A percentile compares a stretch with the other conserved stretches of the same genome.
Conservation (phyloP, 1,284 basidiomycete species). For the Coniferiporia sulphurascens region DNA sequence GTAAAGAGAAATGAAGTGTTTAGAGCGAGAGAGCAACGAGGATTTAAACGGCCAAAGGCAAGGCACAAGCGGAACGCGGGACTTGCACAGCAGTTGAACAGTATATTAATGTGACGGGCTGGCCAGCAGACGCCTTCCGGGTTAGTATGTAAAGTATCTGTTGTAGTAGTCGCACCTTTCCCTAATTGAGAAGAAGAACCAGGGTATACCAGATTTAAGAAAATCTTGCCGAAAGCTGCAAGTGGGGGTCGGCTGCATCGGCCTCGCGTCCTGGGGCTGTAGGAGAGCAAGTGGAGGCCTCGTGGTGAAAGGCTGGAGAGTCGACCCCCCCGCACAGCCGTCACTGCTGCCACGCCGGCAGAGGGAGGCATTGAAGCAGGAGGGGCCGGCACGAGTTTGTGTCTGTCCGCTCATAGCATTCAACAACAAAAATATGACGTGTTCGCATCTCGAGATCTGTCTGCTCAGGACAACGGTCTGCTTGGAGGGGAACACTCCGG, state of each 20-base stretch:
- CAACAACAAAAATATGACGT: background rate
- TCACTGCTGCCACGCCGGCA: slow-evolving; percentile 7
- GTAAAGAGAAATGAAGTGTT: background rate
- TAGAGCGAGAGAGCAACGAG: slow-evolving; percentile 1
- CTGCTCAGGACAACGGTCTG: background rate
- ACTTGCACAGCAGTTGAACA: slow-evolving; percentile 1
- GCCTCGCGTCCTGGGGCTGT: slow-evolving; percentile 14
- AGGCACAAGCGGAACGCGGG: slow-evolving; percentile 12
- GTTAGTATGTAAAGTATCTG: slow-evolving; percentile 5
- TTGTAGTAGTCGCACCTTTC: slow-evolving; percentile 1
- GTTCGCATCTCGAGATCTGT: slow-evolving; percentile 10
- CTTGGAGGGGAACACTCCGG: background rate
- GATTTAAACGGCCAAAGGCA: slow-evolving; percentile 3
- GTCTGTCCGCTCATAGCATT: background rate
- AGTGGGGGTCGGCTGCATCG: too few relatives aligned
- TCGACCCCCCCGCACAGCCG: slow-evolving; percentile 4
- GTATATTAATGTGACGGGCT: slow-evolving; percentile 10
- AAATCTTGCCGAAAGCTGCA: too few relatives aligned
- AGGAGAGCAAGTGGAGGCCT: slow-evolving; percentile 6
- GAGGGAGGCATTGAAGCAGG: slow-evolving; percentile 6
- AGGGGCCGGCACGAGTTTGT: background rate
- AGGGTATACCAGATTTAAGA: background rate
- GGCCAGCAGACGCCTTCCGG: slow-evolving; percentile 8
- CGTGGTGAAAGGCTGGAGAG: slow-evolving; percentile 12
- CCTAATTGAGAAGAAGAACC: slow-evolving; percentile 7